These are phyloP conservation scores for Nectriaceae sp. DNA, from an alignment of 2,329 filamentous ascomycete genomes.

Conservation along the genomic window DNA sequence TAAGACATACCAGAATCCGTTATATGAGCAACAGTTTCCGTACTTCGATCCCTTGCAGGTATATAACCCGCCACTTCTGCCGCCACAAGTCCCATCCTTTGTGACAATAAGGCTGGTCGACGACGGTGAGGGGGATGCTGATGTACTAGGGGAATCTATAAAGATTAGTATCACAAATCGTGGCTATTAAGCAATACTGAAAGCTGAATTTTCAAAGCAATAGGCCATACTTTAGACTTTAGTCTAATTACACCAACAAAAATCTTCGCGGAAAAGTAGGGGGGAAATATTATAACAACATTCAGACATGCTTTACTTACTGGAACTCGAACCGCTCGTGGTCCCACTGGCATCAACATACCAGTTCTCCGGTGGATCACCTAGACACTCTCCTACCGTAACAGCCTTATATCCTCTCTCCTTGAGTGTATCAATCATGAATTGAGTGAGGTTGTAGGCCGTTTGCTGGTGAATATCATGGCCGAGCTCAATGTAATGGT, in stretches of 20 bases:
- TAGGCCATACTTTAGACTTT: no score
- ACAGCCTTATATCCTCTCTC: constrained; percentile 46
- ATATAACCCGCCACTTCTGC: constrained; percentile 24
- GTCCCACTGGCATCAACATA: constrained; percentile 40
- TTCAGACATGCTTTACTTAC: constrained; percentile 2
- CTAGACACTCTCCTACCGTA: constrained; percentile 58
- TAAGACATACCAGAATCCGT: constrained; percentile 34
- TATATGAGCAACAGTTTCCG: constrained; percentile 41
- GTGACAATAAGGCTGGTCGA: neutral
- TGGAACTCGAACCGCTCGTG: constrained; percentile 6
- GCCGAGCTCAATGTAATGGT: constrained; percentile 51
- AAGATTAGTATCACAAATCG: no score
- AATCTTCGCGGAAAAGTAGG: no score
- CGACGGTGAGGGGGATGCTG: neutral
- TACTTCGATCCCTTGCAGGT: constrained; percentile 35
- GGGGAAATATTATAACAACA: no score
- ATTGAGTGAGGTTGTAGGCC: constrained; percentile 40
- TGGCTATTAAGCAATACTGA: no score
- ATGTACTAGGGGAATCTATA: neutral
- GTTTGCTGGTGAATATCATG: constrained; percentile 53
- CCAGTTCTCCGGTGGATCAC: constrained; percentile 51
- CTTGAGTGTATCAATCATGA: constrained; percentile 44
- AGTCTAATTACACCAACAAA: no score
- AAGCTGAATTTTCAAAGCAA: no score
- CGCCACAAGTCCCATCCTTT: constrained; percentile 36